Evolutionary conservation across 2,329 filamentous ascomycete species (phyloP).

Genomic region (Fusarium pseudonygamai): DNA sequence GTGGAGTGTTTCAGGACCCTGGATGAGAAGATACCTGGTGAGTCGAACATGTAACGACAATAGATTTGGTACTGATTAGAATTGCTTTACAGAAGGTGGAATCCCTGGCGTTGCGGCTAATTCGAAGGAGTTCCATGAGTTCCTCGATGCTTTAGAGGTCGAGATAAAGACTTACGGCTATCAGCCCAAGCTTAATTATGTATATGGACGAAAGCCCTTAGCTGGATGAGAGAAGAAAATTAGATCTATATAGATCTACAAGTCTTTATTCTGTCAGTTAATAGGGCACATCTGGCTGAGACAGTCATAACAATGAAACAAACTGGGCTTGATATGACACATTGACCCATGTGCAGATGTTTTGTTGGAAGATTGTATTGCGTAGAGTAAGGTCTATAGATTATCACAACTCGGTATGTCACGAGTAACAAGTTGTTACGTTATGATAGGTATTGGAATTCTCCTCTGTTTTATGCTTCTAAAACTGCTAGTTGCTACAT

Average conservation of each 20-base stretch:
- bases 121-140: not conserved
- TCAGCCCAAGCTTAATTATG: not conserved
- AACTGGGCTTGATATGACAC: rapidly evolving
- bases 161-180: not conserved
- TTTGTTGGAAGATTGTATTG: not conserved
- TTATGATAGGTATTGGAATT: no score
- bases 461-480: no score
- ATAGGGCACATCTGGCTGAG: rapidly evolving
- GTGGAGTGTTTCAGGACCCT: not conserved
- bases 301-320: rapidly evolving
- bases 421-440: no score
- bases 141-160: not conserved
- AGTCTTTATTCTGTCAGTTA: rapidly evolving
- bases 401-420: rapidly evolving
- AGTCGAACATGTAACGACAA: not conserved
- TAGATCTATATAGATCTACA: not conserved
- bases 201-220: not conserved
- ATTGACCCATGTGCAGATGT: rapidly evolving
- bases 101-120: not conserved
- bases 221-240: rapidly evolving
- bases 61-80: rapidly evolving
- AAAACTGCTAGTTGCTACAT: not conserved
- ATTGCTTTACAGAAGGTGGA: not conserved
- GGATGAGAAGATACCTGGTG: not conserved
- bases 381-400: rapidly evolving